phyloP scores from a whole-genome alignment of 345 rosid species.

The Rhizophora apiculata region DNA sequence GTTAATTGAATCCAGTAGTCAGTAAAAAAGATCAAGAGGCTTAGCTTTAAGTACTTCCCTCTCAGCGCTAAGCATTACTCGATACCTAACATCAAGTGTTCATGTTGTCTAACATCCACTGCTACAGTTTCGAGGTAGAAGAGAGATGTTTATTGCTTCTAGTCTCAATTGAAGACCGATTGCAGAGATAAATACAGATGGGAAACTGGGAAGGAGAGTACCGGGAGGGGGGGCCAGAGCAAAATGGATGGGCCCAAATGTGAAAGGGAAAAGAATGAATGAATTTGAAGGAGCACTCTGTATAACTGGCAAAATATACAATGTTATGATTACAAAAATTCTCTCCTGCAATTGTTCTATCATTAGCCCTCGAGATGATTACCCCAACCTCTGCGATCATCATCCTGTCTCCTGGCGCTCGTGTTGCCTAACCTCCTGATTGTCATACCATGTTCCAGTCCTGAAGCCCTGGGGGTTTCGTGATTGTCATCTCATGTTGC shows the following conservation, averaged over 20 bases:
- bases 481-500: constrained; percentile 68
- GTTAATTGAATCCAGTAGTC: no score
- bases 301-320: constrained; percentile 9
- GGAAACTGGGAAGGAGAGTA: no score
- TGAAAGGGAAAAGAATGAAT: neutral
- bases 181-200: no score
- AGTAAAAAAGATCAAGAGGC: no score
- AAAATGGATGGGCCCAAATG: neutral
- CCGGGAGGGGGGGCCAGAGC: no score
- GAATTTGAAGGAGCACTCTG: constrained; percentile 2
- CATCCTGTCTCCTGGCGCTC: neutral
- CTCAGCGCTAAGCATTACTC: no score
- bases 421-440: neutral
- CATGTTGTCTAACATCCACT: no score
- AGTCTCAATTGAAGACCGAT: no score
- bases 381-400: neutral
- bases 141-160: no score
- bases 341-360: neutral
- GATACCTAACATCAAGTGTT: no score
- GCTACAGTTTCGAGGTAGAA: no score
- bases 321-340: constrained; percentile 23
- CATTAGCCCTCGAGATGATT: neutral
- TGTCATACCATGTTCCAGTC: constrained; percentile 1
- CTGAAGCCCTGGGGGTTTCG: neutral
- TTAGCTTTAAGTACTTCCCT: no score